Percentiles rank a stretch among this genome's conserved stretches.
These are phyloP conservation scores for Apiospora saccharicola DNA, from an alignment of 2,329 filamentous ascomycete species.

Conservation along the genomic window DNA sequence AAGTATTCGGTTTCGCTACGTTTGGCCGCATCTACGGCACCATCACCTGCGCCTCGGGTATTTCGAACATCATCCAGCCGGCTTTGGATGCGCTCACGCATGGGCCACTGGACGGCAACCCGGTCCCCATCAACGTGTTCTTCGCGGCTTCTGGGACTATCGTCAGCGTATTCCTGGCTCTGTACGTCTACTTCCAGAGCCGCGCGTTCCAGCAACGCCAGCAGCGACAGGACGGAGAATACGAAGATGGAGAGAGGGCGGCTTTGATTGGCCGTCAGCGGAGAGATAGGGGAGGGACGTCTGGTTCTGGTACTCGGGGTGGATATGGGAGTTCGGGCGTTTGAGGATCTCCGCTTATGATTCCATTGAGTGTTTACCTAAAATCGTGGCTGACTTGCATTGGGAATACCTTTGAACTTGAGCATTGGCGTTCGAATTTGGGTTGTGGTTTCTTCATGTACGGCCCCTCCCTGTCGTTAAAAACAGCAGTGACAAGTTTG, in stretches of 20 bases:
- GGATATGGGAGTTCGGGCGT: not conserved
- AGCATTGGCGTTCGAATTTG: not conserved
- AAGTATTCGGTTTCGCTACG: conserved; percentile 80
- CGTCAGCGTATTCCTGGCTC: conserved; percentile 54
- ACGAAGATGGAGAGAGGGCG: not conserved
- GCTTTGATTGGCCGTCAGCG: not conserved
- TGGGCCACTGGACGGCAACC: conserved; percentile 65
- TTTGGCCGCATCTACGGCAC: conserved; percentile 83
- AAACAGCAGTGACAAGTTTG: no score
- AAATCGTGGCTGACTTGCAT: not conserved
- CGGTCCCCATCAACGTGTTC: conserved; percentile 68
- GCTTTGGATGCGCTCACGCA: conserved; percentile 74
- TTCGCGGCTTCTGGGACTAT: conserved; percentile 61
- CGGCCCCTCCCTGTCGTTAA: no score
- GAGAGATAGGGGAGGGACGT: not conserved
- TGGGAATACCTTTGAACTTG: not conserved
- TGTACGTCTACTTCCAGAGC: conserved; percentile 31
- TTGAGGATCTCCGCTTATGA: not conserved
- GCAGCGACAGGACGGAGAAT: not conserved
- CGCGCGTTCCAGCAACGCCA: conserved; percentile 27
- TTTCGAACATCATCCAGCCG: conserved; percentile 75
- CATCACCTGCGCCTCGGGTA: conserved; percentile 75
- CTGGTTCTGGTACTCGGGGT: not conserved
- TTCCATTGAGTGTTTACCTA: not conserved
- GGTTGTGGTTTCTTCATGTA: not conserved